Base-by-base conservation (phyloP, 495 filamentous ascomycete genomes). In the Ascodesmis nigricans region DNA sequence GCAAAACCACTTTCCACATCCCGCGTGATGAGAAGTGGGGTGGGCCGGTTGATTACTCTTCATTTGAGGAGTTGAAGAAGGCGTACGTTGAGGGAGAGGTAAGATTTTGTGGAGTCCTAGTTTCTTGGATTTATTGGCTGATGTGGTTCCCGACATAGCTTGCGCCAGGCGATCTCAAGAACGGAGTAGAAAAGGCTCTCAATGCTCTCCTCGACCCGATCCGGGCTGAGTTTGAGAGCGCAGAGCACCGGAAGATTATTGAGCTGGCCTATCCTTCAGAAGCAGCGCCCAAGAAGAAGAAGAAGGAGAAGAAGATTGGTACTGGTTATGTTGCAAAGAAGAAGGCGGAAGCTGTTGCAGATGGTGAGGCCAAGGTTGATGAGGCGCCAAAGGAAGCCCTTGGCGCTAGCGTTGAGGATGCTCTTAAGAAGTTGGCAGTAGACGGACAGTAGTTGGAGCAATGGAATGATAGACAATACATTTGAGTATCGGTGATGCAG, bases 31-130 rank as follows among this genome's bases (percentile, higher is more conserved):
- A 73, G 29, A 60, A 57, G 26, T 45, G 42, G 31, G 49, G 49
- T 27, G 82, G 90, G 40, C 66, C 80, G 0, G 52, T 92, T 17
- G 56, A 78, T 33, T 93, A 93, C 61, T 70, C 62, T 2, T 58
- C 66, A 25, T 77, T 81, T 33, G 53, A 66, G 31, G 56, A 73
- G 45, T 50, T 97, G 39, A 67, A 76, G 33, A 64, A 71, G 2
- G 82, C 93, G 53, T 97, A 91, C 59, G 46, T 53, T 25, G 69
- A 62, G 16, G 87, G 93, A 51, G 59, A 78, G 36, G 78, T 90
- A 67, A 36, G 71, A 52, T 5, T 21, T 16, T 26, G 28, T 27
- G 21, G 5, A 23, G 29, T 13, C 33, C 8, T 23, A 0, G n/a
- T 7, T 29, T 16, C 31, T 10, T 15, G 1, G 14, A 1, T 9